Evolutionary conservation across 331 rosid genomes (phyloP).

Genomic region (Stylosanthes scabra): DNA sequence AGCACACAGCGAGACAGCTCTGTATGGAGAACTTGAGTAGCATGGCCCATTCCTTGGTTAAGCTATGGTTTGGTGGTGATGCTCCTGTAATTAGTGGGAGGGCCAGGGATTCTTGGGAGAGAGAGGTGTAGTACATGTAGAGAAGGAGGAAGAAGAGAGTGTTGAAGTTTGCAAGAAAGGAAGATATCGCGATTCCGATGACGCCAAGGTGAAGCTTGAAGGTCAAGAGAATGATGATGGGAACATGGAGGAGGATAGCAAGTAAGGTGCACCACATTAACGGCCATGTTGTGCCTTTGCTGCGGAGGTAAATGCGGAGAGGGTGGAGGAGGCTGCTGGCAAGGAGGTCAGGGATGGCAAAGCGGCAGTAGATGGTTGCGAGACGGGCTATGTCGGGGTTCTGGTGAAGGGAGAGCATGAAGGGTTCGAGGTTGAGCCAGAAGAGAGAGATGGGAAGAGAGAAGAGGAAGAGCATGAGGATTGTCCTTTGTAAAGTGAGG

Average conservation of each 20-base stretch:
- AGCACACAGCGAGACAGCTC: slow-evolving; percentile 80
- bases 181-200: slow-evolving; percentile 72
- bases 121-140: slow-evolving; percentile 48
- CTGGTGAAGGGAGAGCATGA: slow-evolving; percentile 72
- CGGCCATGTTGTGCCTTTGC: slow-evolving; percentile 80
- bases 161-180: slow-evolving; percentile 65
- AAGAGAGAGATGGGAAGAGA: slow-evolving; percentile 66
- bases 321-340: slow-evolving; percentile 79
- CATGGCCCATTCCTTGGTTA: slow-evolving; percentile 55
- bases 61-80: not conserved
- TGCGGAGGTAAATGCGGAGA: slow-evolving; percentile 75
- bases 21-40: slow-evolving; percentile 59
- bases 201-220: slow-evolving; percentile 75
- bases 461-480: slow-evolving; percentile 57
- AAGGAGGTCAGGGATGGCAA: slow-evolving; percentile 77
- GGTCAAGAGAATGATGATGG: slow-evolving; percentile 61
- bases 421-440: slow-evolving; percentile 75
- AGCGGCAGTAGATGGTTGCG: slow-evolving; percentile 71
- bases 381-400: slow-evolving; percentile 61
- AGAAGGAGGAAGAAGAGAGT: slow-evolving; percentile 66
- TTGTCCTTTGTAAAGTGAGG: slow-evolving; percentile 63
- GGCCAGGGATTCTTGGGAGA: slow-evolving; percentile 37
- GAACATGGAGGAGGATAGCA: slow-evolving; percentile 64
- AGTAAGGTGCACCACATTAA: slow-evolving; percentile 68
- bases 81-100: slow-evolving; percentile 30